Conservation (phyloP, 2,329 filamentous ascomycete species). For the Byssoonygena ceratinophila region DNA sequence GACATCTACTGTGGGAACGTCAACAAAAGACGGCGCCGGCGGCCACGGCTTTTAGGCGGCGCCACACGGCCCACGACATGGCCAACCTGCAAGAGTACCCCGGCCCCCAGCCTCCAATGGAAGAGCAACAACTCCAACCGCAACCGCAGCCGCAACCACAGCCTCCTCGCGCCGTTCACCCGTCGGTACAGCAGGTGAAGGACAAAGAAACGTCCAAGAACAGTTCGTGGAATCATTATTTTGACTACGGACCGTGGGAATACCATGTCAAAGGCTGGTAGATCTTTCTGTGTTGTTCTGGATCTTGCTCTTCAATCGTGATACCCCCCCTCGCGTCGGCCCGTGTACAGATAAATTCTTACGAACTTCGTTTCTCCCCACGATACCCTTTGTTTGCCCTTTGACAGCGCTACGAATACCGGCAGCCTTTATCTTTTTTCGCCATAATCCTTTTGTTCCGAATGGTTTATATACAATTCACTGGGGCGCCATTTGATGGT, state of each 20-base stretch:
- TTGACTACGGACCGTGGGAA: slow-evolving; percentile 69
- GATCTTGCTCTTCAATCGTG: not conserved
- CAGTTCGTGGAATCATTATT: slow-evolving; percentile 75
- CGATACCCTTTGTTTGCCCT: not conserved
- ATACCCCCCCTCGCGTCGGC: not conserved
- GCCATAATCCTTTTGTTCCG: not conserved
- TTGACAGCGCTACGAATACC: not conserved
- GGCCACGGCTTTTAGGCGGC: slow-evolving; percentile 77
- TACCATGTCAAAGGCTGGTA: slow-evolving; percentile 84
- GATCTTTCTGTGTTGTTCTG: no score
- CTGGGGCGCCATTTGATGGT: not conserved
- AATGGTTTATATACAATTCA: not conserved
- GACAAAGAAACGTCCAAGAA: slow-evolving; percentile 53
- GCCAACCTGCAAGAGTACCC: slow-evolving; percentile 78
- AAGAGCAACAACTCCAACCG: slow-evolving; percentile 33
- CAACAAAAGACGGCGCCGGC: slow-evolving; percentile 79
- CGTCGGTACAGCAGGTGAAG: slow-evolving; percentile 33
- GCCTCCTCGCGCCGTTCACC: slow-evolving; percentile 17
- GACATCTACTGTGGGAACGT: slow-evolving; percentile 87
- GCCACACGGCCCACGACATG: slow-evolving; percentile 83
- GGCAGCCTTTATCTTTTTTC: no score
- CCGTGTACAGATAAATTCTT: not conserved
- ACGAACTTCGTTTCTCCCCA: not conserved
- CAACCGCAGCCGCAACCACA: slow-evolving; percentile 30
- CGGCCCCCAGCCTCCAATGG: slow-evolving; percentile 39